Evolutionary conservation across 345 rosid species (phyloP).

Genomic region (Populus simonii): DNA sequence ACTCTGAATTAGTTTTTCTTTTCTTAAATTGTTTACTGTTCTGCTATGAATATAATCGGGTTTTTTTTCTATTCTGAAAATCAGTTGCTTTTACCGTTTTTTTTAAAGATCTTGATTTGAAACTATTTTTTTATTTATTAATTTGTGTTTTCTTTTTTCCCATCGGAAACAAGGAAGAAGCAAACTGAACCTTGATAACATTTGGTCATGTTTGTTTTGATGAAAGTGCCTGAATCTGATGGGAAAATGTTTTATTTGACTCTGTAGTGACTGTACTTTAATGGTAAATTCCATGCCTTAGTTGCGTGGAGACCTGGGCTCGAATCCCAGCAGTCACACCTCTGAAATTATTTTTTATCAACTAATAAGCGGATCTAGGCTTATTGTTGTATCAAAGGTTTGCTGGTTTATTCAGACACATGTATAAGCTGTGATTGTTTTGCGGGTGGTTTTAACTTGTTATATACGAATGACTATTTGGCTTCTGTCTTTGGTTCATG

Average conservation of each 20-base stretch:
- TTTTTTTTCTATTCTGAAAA: background rate
- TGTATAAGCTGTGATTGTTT: background rate
- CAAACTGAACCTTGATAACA: background rate
- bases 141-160: background rate
- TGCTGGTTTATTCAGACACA: background rate
- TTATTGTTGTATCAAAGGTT: background rate
- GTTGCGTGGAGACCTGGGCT: conserved; percentile 63
- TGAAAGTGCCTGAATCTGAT: background rate
- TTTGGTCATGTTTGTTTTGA: background rate
- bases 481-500: background rate
- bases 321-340: conserved; percentile 86
- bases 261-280: conserved; percentile 18
- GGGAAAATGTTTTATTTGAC: background rate
- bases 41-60: background rate
- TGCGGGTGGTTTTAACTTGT: no score
- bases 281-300: conserved; percentile 22
- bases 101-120: background rate
- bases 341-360: background rate
- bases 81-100: background rate
- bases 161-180: background rate
- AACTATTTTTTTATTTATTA: background rate
- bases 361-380: background rate
- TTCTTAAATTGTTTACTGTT: background rate
- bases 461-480: no score
- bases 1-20: background rate